These are phyloP conservation scores for Lachancea sp. DNA, from an alignment of 805 yeast species.

Conservation along the genomic window DNA sequence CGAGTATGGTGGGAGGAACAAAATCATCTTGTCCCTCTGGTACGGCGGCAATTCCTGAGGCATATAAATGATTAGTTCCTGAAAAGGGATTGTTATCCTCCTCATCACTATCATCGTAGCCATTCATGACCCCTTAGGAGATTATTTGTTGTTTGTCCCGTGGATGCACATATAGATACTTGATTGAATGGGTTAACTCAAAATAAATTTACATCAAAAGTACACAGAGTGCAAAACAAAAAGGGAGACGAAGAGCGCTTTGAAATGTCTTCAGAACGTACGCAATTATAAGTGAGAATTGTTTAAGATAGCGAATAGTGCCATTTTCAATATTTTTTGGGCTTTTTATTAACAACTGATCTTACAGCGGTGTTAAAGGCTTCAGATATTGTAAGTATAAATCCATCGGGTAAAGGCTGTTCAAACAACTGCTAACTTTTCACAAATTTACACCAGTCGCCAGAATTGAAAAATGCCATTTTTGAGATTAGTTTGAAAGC, in stretches of 20 bases:
- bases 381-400: conserved; percentile 30
- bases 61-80: conserved; percentile 35
- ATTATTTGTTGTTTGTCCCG: neutral
- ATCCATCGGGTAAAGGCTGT: neutral
- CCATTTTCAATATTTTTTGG: neutral
- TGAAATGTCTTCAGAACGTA: conserved; percentile 2
- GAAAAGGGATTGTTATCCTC: conserved; percentile 37
- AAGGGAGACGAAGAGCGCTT: no score
- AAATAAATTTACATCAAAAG: no score
- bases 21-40: conserved; percentile 17
- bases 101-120: conserved; percentile 25
- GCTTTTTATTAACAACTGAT: neutral
- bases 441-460: conserved; percentile 14
- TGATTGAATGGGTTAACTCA: no score
- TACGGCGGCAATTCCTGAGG: conserved; percentile 33
- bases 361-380: conserved; percentile 20
- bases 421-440: neutral
- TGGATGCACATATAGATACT: neutral
- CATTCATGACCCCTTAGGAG: conserved; percentile 13
- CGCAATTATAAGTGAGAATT: neutral
- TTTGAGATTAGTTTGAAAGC: conserved; percentile 23
- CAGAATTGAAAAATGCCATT: conserved; percentile 26
- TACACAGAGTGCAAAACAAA: neutral
- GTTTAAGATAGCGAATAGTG: no score
- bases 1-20: conserved; percentile 6